These are phyloP conservation scores for Rhizophora mangle DNA, from an alignment of 345 rosid genomes.

Conservation along the genomic window DNA sequence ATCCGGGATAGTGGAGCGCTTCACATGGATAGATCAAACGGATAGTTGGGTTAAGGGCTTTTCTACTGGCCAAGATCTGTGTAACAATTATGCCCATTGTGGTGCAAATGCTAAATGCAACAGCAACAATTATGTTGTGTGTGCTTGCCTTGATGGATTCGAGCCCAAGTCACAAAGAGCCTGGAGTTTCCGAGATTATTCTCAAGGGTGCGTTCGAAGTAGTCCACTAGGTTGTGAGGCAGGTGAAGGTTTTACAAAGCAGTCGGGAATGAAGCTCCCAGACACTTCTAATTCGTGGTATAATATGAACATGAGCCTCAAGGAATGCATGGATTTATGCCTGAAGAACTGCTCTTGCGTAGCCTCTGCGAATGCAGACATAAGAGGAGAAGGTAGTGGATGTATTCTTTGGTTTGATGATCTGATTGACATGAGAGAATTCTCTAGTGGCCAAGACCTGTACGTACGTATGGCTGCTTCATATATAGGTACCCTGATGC, in stretches of 20 bases:
- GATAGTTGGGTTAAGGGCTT: slow-evolving; percentile 16
- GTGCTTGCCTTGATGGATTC: slow-evolving; percentile 27
- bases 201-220: slow-evolving; percentile 12
- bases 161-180: slow-evolving; percentile 12
- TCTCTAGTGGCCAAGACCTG: slow-evolving; percentile 11
- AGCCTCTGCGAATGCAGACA: slow-evolving; percentile 21
- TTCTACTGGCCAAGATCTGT: slow-evolving; percentile 11
- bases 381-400: slow-evolving; percentile 16
- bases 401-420: slow-evolving; percentile 26
- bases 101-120: slow-evolving; percentile 22
- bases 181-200: slow-evolving; percentile 21
- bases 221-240: not conserved
- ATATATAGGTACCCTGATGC: slow-evolving; percentile 10
- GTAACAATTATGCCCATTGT: slow-evolving; percentile 6
- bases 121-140: not conserved
- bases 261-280: slow-evolving; percentile 11
- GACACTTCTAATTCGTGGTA: slow-evolving; percentile 22
- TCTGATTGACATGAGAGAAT: slow-evolving; percentile 20
- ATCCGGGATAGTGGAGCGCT: slow-evolving; percentile 14
- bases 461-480: slow-evolving; percentile 23
- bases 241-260: slow-evolving; percentile 18
- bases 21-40: slow-evolving; percentile 18
- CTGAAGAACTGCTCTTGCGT: slow-evolving; percentile 20
- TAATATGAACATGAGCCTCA: slow-evolving; percentile 6
- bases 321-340: slow-evolving; percentile 17